Conservation (phyloP, 768 basidiomycete genomes). For the Arthromyces matolae region DNA sequence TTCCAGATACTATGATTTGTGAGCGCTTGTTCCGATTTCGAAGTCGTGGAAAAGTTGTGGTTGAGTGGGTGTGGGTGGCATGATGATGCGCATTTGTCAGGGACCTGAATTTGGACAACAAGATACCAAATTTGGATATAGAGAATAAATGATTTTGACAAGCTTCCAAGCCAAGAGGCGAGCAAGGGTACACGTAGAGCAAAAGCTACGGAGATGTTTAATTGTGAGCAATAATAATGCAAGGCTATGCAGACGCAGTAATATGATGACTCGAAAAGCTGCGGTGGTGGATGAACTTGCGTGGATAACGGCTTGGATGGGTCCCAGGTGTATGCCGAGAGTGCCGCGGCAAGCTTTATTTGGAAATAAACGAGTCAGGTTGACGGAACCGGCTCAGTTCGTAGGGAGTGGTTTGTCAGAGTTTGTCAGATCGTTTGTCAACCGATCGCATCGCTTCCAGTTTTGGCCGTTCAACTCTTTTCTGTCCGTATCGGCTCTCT, state of each 20-base stretch:
- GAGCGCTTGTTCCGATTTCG: not conserved
- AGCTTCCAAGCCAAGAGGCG: too few relatives aligned
- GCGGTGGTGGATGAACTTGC: conserved; percentile 1
- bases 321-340: conserved; percentile 16
- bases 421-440: conserved; percentile 16
- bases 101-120: conserved; percentile 7
- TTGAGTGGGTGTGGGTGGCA: not conserved
- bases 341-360: conserved; percentile 16
- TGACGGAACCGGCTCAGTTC: conserved; percentile 13
- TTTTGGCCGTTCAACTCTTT: conserved; percentile 21
- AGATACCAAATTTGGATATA: conserved; percentile 14
- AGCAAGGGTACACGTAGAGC: not conserved
- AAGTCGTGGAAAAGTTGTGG: conserved; percentile 3
- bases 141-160: not conserved
- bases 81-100: conserved; percentile 9
- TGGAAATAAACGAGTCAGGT: conserved; percentile 13
- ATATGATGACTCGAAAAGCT: not conserved
- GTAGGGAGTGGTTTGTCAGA: conserved; percentile 20
- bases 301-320: conserved; percentile 14
- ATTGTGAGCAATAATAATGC: not conserved
- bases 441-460: conserved; percentile 19
- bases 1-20: not conserved
- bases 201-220: conserved; percentile 7
- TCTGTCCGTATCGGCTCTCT: conserved; percentile 30
- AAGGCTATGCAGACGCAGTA: not conserved